phyloP scores from a whole-genome alignment of 192 early-diverging fungal species.

The Tieghemiomyces parasiticus region DNA sequence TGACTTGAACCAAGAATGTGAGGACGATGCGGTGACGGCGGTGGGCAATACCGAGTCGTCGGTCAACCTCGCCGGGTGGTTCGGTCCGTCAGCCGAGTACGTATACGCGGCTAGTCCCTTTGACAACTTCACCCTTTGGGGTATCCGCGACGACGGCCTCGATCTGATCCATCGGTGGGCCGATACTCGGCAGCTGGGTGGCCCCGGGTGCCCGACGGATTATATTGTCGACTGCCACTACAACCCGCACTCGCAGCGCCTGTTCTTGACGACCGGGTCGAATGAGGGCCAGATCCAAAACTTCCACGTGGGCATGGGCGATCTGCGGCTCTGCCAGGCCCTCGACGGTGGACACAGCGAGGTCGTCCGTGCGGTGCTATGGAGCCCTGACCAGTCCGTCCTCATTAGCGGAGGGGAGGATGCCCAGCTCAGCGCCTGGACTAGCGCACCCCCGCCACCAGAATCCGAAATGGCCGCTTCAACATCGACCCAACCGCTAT shows the following conservation, averaged over 20 bases:
- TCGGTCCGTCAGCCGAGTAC: slow-evolving; percentile 82
- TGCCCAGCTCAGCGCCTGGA: slow-evolving; percentile 55
- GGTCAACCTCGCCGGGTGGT: slow-evolving; percentile 75
- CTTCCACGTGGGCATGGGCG: slow-evolving; percentile 62
- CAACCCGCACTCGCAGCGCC: slow-evolving; percentile 41
- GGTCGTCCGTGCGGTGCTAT: slow-evolving; percentile 64
- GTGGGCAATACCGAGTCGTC: slow-evolving; percentile 73
- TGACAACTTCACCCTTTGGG: slow-evolving; percentile 80
- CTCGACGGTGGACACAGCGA: slow-evolving; percentile 72
- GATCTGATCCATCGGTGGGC: slow-evolving; percentile 57
- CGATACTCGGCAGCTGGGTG: slow-evolving; percentile 49
- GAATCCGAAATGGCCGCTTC: too few species aligned
- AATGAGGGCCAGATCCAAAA: slow-evolving; percentile 60
- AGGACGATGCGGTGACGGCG: slow-evolving; percentile 76
- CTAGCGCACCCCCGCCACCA: slow-evolving; percentile 2
- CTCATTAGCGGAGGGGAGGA: slow-evolving; percentile 72
- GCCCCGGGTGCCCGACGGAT: slow-evolving; percentile 38
- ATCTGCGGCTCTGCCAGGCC: slow-evolving; percentile 59
- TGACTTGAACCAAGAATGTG: slow-evolving; percentile 51
- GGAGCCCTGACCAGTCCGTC: slow-evolving; percentile 42
- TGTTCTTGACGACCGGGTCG: slow-evolving; percentile 70
- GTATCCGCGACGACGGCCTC: slow-evolving; percentile 18
- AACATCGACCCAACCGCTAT: too few species aligned
- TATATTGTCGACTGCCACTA: slow-evolving; percentile 78
- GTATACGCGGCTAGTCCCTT: slow-evolving; percentile 78